These are phyloP conservation scores for Amylocystis lapponica DNA, from an alignment of 768 basidiomycete genomes.

Conservation along the genomic window DNA sequence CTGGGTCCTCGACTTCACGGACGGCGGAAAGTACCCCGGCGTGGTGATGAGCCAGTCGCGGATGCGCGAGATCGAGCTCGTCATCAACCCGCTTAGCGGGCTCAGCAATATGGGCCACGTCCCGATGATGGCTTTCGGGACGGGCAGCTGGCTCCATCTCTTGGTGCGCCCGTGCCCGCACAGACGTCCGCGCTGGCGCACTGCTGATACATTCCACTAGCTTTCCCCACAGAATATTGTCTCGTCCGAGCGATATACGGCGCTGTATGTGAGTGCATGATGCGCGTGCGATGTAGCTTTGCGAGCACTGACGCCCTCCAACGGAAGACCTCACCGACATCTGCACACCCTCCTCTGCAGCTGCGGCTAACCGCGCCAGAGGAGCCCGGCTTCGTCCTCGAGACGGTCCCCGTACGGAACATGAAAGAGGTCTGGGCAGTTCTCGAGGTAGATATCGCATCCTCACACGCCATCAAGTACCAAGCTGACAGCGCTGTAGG, in stretches of 20 bases:
- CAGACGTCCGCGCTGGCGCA: neutral
- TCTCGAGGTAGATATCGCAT: constrained; percentile 47
- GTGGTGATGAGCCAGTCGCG: constrained; percentile 69
- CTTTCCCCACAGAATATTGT: constrained; percentile 42
- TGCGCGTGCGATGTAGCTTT: neutral
- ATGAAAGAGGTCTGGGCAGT: constrained; percentile 73
- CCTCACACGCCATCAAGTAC: neutral
- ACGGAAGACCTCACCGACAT: constrained; percentile 64
- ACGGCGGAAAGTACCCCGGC: constrained; percentile 42
- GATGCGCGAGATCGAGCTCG: constrained; percentile 65
- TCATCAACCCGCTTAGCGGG: constrained; percentile 51
- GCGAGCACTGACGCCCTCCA: neutral
- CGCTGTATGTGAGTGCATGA: constrained; percentile 50
- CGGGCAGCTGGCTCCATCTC: constrained; percentile 61
- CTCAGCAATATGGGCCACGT: constrained; percentile 37
- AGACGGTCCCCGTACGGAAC: constrained; percentile 63
- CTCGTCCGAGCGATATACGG: constrained; percentile 60
- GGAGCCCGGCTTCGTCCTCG: constrained; percentile 72
- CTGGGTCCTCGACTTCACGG: constrained; percentile 75
- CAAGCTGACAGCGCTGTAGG: constrained; percentile 29
- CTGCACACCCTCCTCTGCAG: constrained; percentile 63
- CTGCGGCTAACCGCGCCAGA: constrained; percentile 62
- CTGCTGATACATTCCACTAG: constrained; percentile 29
- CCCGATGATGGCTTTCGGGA: constrained; percentile 40
- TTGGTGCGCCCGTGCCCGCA: constrained; percentile 36